Percentiles rank a stretch among this genome's conserved stretches.
Conservation (phyloP, 768 basidiomycete genomes). For the Phylloporus sp. region DNA sequence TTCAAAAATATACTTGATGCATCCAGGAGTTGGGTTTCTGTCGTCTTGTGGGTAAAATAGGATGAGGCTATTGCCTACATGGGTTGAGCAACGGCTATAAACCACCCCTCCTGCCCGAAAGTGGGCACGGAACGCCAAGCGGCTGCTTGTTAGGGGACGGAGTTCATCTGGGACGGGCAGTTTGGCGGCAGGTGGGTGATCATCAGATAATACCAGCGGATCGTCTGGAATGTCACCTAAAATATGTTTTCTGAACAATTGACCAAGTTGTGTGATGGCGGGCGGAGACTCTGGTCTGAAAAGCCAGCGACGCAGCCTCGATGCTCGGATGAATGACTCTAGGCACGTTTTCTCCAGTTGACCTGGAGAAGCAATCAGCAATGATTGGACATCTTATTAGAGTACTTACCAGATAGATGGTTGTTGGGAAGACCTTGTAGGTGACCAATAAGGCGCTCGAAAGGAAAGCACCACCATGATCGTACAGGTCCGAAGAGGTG, state of each 20-base stretch:
- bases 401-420: too few relatives aligned
- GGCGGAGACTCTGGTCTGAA: slow-evolving; percentile 14
- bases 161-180: too few relatives aligned
- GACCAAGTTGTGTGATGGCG: slow-evolving; percentile 11
- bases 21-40: not conserved
- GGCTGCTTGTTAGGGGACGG: too few relatives aligned
- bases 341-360: slow-evolving; percentile 12
- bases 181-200: too few relatives aligned
- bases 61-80: not conserved
- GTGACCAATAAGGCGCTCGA: too few relatives aligned
- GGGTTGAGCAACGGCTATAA: not conserved
- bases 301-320: slow-evolving; percentile 15
- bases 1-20: not conserved
- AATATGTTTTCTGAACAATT: slow-evolving; percentile 2
- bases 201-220: too few relatives aligned
- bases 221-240: not conserved
- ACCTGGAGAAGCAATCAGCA: too few relatives aligned
- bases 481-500: too few relatives aligned
- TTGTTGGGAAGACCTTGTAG: too few relatives aligned
- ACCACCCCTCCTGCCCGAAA: not conserved
- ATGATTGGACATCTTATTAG: too few relatives aligned
- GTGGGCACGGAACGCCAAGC: not conserved
- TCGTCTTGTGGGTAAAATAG: not conserved
- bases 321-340: slow-evolving; percentile 11
- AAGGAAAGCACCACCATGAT: too few relatives aligned